Evolutionary conservation across 2,329 filamentous ascomycete species (phyloP).

Genomic region (Colletotrichum sp.): DNA sequence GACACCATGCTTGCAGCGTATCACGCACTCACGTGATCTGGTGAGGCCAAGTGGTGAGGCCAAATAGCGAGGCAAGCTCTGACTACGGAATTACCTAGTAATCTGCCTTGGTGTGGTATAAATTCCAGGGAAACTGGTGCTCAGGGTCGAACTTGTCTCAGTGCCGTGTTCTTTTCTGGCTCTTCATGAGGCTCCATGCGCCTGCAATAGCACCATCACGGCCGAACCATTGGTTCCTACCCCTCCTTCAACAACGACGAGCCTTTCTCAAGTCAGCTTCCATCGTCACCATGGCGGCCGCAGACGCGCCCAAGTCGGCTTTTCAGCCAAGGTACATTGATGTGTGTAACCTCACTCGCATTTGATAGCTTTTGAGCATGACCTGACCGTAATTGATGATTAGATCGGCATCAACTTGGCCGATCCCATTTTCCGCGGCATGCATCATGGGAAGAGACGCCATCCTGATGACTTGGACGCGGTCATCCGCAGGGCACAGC

Average conservation of each 20-base stretch:
- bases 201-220: not conserved
- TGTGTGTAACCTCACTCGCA: constrained; percentile 45
- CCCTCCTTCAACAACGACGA: not conserved
- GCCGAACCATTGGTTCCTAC: not conserved
- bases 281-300: constrained; percentile 3
- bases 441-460: constrained; percentile 79
- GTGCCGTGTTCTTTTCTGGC: not conserved
- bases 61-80: not conserved
- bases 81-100: not conserved
- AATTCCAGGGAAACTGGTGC: not conserved
- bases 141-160: not conserved
- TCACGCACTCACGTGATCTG: constrained; percentile 17
- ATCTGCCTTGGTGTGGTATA: not conserved
- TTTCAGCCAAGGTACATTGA: constrained; percentile 65
- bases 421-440: constrained; percentile 86
- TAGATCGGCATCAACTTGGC: constrained; percentile 95
- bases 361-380: not conserved
- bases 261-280: not conserved
- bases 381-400: constrained; percentile 10
- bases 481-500: constrained; percentile 78
- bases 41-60: not conserved
- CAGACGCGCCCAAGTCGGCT: constrained; percentile 17
- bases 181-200: not conserved
- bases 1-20: not conserved
- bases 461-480: constrained; percentile 77